Conservation (phyloP, 495 filamentous ascomycete species). For the Corynascus novoguineensis region DNA sequence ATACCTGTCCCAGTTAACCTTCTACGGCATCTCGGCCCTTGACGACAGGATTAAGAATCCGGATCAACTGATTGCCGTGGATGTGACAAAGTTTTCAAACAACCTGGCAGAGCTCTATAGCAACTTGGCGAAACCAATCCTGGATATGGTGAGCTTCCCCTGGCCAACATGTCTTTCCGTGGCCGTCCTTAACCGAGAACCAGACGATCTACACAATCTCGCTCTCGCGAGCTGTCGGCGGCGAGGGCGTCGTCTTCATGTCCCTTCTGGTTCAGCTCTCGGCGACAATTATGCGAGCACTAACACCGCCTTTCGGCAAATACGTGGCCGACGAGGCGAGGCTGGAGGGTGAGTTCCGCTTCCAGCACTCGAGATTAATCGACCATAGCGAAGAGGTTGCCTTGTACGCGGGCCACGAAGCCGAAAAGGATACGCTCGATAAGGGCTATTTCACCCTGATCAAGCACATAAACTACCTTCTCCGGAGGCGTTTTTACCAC, state of each 20-base stretch:
- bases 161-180: too few species aligned
- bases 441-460: constrained; percentile 99
- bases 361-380: constrained; percentile 89
- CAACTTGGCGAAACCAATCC: constrained; percentile 89
- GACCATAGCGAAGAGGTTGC: constrained; percentile 95
- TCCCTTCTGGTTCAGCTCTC: constrained; percentile 87
- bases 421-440: constrained; percentile 93
- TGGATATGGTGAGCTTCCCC: constrained; percentile 67
- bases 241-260: constrained; percentile 93
- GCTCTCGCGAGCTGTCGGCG: constrained; percentile 85
- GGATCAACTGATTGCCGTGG: constrained; percentile 94
- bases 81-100: constrained; percentile 93
- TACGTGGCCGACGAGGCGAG: constrained; percentile 95
- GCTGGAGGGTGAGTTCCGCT: constrained; percentile 92
- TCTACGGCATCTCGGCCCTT: constrained; percentile 90
- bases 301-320: constrained; percentile 97
- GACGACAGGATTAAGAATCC: constrained; percentile 99
- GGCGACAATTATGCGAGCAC: constrained; percentile 83
- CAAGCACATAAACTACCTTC: constrained; percentile 95
- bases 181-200: constrained; percentile 9
- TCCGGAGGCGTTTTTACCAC: constrained; percentile 84
- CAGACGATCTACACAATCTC: constrained; percentile 85
- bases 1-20: constrained; percentile 94
- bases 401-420: constrained; percentile 86
- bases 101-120: constrained; percentile 92